These are phyloP conservation scores for Aquilaria yunnanensis DNA, from an alignment of 345 rosid genomes.

Conservation along the genomic window DNA sequence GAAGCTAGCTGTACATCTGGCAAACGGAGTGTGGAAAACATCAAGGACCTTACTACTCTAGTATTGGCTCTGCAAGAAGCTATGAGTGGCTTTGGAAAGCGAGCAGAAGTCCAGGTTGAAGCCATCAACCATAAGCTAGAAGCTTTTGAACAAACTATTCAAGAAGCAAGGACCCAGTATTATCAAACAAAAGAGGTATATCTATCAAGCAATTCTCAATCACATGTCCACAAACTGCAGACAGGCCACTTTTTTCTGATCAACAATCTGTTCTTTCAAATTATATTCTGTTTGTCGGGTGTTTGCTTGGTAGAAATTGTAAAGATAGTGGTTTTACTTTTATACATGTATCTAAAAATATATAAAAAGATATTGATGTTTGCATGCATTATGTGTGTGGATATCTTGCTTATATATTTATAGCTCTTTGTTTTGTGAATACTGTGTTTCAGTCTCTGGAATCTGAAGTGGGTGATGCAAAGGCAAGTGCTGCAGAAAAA, in stretches of 20 bases:
- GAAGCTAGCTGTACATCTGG: slow-evolving; percentile 49
- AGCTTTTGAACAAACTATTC: slow-evolving; percentile 31
- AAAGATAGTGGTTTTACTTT: background rate
- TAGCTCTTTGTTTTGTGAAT: background rate
- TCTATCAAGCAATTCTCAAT: background rate
- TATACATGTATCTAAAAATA: no score
- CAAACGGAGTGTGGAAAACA: slow-evolving; percentile 42
- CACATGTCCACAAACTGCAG: no score
- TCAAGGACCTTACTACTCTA: slow-evolving; percentile 39
- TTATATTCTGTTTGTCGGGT: no score
- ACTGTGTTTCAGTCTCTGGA: slow-evolving; percentile 55
- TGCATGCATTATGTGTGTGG: background rate
- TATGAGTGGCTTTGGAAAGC: slow-evolving; percentile 42
- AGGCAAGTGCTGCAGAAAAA: slow-evolving; percentile 54
- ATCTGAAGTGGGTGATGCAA: slow-evolving; percentile 64
- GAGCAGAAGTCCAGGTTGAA: slow-evolving; percentile 38
- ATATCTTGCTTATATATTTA: background rate
- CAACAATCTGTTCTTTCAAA: no score
- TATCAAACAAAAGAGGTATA: slow-evolving; percentile 50
- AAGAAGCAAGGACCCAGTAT: slow-evolving; percentile 36
- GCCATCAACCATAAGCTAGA: slow-evolving; percentile 40
- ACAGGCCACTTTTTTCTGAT: no score
- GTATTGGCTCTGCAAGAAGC: slow-evolving; percentile 42
- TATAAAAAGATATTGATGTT: no score
- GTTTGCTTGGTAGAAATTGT: no score